Conservation (phyloP, 192 early-diverging fungal genomes). For the Helicostylum pulchrum region DNA sequence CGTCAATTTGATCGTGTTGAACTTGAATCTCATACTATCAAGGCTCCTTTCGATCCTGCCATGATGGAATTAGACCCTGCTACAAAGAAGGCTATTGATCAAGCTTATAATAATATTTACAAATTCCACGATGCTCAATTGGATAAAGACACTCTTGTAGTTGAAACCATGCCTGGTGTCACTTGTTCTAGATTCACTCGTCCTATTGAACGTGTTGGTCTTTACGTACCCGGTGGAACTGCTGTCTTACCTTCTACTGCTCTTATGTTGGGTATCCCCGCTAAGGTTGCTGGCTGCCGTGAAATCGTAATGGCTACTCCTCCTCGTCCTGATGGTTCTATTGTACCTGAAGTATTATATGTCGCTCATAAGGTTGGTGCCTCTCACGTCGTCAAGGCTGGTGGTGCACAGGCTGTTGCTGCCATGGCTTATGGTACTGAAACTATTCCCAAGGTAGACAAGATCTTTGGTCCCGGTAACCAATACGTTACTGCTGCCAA, state of each 20-base stretch:
- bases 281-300: constrained; percentile 92
- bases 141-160: constrained; percentile 58
- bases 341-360: constrained; percentile 96
- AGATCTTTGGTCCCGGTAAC: constrained; percentile 99
- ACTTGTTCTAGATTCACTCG: constrained; percentile 89
- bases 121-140: constrained; percentile 95
- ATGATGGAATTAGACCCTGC: constrained; percentile 52
- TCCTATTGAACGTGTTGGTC: constrained; percentile 93
- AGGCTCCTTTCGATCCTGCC: constrained; percentile 77
- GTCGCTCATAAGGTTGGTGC: constrained; percentile 97
- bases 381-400: constrained; percentile 85
- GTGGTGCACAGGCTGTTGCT: constrained; percentile 97
- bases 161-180: constrained; percentile 98
- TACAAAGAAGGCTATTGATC: constrained; percentile 85
- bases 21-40: constrained; percentile 66
- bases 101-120: constrained; percentile 90
- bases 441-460: constrained; percentile 96
- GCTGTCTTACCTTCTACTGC: constrained; percentile 94
- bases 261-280: constrained; percentile 96
- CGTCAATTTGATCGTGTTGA: constrained; percentile 87
- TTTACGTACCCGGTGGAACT: constrained; percentile 98
- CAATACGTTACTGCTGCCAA: constrained; percentile 99
- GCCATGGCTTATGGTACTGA: constrained; percentile 99
- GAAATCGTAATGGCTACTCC: constrained; percentile 97
- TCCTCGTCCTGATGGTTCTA: constrained; percentile 84